A percentile compares a stretch with the other conserved stretches of the same genome.
These are phyloP conservation scores for Melanogaster broomeanus DNA, from an alignment of 768 basidiomycete species.

Conservation along the genomic window DNA sequence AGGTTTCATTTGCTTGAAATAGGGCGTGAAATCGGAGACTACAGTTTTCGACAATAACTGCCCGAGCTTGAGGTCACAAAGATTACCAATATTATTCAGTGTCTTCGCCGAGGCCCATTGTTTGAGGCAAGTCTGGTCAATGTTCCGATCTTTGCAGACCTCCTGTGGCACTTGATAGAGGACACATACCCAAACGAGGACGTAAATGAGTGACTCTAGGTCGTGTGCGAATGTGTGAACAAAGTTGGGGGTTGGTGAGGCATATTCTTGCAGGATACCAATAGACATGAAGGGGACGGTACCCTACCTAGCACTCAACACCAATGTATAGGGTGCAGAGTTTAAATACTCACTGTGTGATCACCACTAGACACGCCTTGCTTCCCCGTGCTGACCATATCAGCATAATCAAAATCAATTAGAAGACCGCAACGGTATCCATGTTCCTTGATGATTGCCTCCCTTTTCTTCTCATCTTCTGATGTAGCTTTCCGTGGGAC, in stretches of 20 bases:
- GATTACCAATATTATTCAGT: no score
- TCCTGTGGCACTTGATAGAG: no score
- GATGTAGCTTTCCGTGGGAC: neutral
- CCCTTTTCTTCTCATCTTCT: neutral
- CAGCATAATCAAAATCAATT: conserved; percentile 1
- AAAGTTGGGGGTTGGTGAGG: neutral
- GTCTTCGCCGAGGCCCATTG: no score
- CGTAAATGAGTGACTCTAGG: conserved; percentile 2
- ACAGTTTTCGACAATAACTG: no score
- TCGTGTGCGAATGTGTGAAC: neutral
- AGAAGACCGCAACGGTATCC: neutral
- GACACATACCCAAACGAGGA: conserved; percentile 7
- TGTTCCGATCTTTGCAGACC: no score
- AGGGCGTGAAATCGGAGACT: no score
- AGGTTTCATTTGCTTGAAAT: no score
- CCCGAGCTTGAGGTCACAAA: no score
- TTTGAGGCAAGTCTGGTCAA: no score
- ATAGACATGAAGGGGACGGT: conserved; percentile 8
- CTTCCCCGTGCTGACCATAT: neutral
- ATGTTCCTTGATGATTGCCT: neutral
- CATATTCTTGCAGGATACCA: neutral
- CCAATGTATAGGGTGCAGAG: no score
- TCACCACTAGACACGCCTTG: neutral
- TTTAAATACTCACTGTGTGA: conserved; percentile 1
- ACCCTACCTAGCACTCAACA: neutral